Evolutionary conservation across 2,329 filamentous ascomycete species (phyloP), one percentile per base, ranked within the genome.

Genomic region (Fusarium drepaniforme): DNA sequence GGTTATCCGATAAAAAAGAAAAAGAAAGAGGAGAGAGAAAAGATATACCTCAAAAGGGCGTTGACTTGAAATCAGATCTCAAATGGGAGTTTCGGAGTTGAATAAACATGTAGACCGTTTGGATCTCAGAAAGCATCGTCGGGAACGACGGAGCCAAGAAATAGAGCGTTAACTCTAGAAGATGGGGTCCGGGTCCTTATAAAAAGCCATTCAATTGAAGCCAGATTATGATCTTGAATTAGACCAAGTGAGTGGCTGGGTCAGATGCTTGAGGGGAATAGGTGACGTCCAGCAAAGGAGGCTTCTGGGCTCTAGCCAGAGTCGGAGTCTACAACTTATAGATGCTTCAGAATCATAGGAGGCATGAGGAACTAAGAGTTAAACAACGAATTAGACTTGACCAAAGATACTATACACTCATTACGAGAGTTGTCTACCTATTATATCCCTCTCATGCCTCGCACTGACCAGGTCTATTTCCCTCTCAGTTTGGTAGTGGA

Each of bases 1-100:
- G 75, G 84, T 89, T 69, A 78, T 88, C 68, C 79, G 85, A 78
- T 82, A 80, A 71, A 53, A 30, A 28, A 33, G 12, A 13, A 35
- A 25, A 42, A 3, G 23, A 21, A 46, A 44, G 42, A 46, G 38
- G 49, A 60, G 40, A 25, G 42, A 42, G 15, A 44, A 33, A 25
- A 38, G 12, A 35, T 12, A 69, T 56, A 57, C 25, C 12, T 35
- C 28, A 56, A 44, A 44, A 35, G 33, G 28, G 49, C 49, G 25
- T 53, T 53, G 49, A 46, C 21, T 46, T 21, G 42, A 23, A 23
- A 46, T 46, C 33, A 56, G n/a, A 65, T 21, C 33, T 49, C 30
- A 40, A 18, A n/a, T 25, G 25, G 25, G 64, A 62, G 67, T 67
- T 65, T 51, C 51, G 44, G 38, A 72, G 44, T 59, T 49, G 63